Percentiles rank a stretch among this genome's conserved stretches.
Conservation (phyloP, 805 yeast species). For the Kuraishia hungarica region DNA sequence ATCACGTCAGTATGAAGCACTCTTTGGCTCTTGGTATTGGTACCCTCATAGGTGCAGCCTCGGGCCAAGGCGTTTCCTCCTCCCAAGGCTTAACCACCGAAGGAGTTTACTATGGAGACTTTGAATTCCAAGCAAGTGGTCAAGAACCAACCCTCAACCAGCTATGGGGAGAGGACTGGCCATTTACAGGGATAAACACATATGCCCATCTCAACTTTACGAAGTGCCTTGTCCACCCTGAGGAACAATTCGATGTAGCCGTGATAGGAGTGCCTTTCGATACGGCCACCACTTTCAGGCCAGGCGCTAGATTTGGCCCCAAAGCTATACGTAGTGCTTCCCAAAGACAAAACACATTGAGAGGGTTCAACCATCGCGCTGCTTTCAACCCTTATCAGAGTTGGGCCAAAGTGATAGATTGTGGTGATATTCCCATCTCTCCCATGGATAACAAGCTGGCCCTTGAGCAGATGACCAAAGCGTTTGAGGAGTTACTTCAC, state of each 20-base stretch:
- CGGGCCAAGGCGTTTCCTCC: not conserved
- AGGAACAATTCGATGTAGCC: slow-evolving; percentile 53
- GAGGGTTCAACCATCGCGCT: slow-evolving; percentile 63
- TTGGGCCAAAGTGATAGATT: slow-evolving; percentile 44
- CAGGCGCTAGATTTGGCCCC: slow-evolving; percentile 85
- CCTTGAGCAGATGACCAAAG: slow-evolving; percentile 43
- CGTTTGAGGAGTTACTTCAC: slow-evolving; percentile 45
- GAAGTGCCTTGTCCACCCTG: slow-evolving; percentile 36
- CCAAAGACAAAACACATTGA: slow-evolving; percentile 56
- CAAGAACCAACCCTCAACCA: slow-evolving; percentile 36
- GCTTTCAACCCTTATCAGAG: slow-evolving; percentile 38
- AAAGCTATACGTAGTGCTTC: slow-evolving; percentile 60
- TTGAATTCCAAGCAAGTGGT: not conserved
- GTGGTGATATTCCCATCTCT: slow-evolving; percentile 51
- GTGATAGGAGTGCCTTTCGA: slow-evolving; percentile 78
- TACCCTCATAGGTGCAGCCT: not conserved
- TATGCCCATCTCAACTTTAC: slow-evolving; percentile 67
- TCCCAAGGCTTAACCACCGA: no score
- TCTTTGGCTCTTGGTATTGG: not conserved
- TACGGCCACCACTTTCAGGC: slow-evolving; percentile 69
- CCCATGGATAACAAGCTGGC: slow-evolving; percentile 52
- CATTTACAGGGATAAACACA: slow-evolving; percentile 55
- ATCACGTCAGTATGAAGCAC: not conserved
- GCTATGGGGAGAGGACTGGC: slow-evolving; percentile 72
- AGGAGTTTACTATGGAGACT: not conserved